Conservation (phyloP, 1,284 basidiomycete species). For the Papiliotrema terrestris region DNA sequence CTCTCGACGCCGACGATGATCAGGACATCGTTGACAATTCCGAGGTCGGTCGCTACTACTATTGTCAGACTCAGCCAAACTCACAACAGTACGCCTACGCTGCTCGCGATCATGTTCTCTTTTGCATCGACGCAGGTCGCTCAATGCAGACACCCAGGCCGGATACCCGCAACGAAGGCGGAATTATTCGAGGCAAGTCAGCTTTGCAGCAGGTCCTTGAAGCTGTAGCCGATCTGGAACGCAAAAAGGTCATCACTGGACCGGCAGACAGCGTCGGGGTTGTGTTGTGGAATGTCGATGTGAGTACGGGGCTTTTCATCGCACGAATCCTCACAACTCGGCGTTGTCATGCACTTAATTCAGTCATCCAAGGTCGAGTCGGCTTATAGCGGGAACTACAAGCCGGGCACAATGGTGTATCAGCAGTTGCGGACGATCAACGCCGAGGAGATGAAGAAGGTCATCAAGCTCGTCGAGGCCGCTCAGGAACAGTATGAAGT, state of each 20-base stretch:
- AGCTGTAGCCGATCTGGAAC: constrained; percentile 77
- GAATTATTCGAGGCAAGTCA: constrained; percentile 39
- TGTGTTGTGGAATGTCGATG: constrained; percentile 81
- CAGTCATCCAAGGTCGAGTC: constrained; percentile 38
- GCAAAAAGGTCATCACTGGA: constrained; percentile 81
- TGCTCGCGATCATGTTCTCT: constrained; percentile 77
- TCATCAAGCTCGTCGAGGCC: constrained; percentile 34
- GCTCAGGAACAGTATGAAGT: constrained; percentile 31
- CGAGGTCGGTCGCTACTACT: constrained; percentile 25
- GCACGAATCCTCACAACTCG: too few relatives aligned
- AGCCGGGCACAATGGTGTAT: constrained; percentile 66
- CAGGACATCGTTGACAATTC: constrained; percentile 40
- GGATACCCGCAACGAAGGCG: constrained; percentile 49
- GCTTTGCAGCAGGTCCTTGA: constrained; percentile 63
- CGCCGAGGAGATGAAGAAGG: constrained; percentile 72
- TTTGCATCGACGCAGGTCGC: constrained; percentile 87
- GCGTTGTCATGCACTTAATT: not conserved
- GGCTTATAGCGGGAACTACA: constrained; percentile 48
- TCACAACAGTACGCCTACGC: constrained; percentile 62
- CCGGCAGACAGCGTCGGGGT: constrained; percentile 86
- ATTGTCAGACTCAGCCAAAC: not conserved
- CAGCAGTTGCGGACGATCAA: constrained; percentile 73
- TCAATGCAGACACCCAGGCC: constrained; percentile 72
- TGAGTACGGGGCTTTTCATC: constrained; percentile 56
- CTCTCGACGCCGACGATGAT: constrained; percentile 29